phyloP scores from a whole-genome alignment of 2,329 filamentous ascomycete genomes.

The Fusarium falciforme region DNA sequence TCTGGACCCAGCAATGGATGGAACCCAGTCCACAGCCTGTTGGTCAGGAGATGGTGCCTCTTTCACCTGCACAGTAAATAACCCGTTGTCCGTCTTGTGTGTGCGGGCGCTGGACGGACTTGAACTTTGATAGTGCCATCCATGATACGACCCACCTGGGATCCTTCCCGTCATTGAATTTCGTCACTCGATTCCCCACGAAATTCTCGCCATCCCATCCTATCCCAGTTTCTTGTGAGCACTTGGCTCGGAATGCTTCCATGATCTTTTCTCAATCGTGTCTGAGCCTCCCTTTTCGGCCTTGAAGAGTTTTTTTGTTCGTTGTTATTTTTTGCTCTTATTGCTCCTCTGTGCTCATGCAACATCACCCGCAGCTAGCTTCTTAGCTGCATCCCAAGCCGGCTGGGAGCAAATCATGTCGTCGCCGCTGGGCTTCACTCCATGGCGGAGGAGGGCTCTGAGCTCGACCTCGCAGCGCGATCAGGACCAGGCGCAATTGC shows the following conservation, averaged over 20 bases:
- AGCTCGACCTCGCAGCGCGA: constrained; percentile 51
- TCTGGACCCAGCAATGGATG: background rate
- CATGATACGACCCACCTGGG: constrained; percentile 38
- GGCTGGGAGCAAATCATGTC: constrained; percentile 53
- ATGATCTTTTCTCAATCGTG: constrained; percentile 14
- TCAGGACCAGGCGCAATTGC: constrained; percentile 34
- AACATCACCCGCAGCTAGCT: constrained; percentile 26
- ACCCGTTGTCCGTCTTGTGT: background rate
- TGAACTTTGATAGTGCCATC: constrained; percentile 38
- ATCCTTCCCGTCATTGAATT: constrained; percentile 39
- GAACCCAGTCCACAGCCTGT: background rate
- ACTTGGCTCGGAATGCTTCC: constrained; percentile 38
- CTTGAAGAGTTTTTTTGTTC: constrained; percentile 2
- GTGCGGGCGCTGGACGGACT: constrained; percentile 17
- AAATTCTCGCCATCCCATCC: constrained; percentile 29
- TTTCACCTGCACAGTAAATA: background rate
- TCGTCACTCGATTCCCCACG: constrained; percentile 44
- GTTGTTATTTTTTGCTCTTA: constrained; percentile 1
- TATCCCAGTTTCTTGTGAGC: constrained; percentile 20
- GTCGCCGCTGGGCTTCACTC: constrained; percentile 59
- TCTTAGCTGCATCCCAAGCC: constrained; percentile 21
- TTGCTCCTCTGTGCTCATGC: constrained; percentile 27
- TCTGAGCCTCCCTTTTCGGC: constrained; percentile 23
- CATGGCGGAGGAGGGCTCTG: constrained; percentile 59
- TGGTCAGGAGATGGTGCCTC: background rate